Evolutionary conservation across 1,139 yeast genomes (phyloP).

Genomic region (Debaryomyces robertsiae): DNA sequence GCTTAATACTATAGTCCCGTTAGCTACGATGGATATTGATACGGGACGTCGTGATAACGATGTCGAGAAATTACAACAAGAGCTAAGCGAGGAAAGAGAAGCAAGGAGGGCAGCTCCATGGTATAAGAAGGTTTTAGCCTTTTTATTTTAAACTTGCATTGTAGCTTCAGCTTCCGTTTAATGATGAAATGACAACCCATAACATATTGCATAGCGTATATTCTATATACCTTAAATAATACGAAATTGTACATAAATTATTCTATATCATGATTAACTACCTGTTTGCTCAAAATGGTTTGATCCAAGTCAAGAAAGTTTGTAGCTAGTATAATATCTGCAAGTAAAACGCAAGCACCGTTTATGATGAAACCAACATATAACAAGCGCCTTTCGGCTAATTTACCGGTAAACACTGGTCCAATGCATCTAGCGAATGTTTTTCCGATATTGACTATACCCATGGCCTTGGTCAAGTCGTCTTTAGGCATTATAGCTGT

Average conservation of each 20-base stretch:
- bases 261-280: slow-evolving; percentile 2
- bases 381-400: slow-evolving; percentile 57
- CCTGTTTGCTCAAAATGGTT: slow-evolving; percentile 25
- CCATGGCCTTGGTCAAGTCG: slow-evolving; percentile 78
- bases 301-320: slow-evolving; percentile 44
- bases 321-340: slow-evolving; percentile 45
- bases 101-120: slow-evolving; percentile 26
- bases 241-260: slow-evolving; percentile 1
- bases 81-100: slow-evolving; percentile 39
- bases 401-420: slow-evolving; percentile 73
- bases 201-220: background rate
- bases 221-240: no score
- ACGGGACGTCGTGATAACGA: slow-evolving; percentile 43
- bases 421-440: slow-evolving; percentile 84
- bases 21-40: slow-evolving; percentile 40
- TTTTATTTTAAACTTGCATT: slow-evolving; percentile 25
- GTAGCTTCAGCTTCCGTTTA: background rate
- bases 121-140: slow-evolving; percentile 24
- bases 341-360: slow-evolving; percentile 53
- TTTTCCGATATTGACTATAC: slow-evolving; percentile 81
- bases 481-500: slow-evolving; percentile 63
- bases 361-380: slow-evolving; percentile 64
- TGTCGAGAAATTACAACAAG: slow-evolving; percentile 39
- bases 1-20: slow-evolving; percentile 28
- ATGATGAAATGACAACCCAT: slow-evolving; percentile 8